Conservation (phyloP, 2,329 filamentous ascomycete genomes). For the Triangularia setosa region DNA sequence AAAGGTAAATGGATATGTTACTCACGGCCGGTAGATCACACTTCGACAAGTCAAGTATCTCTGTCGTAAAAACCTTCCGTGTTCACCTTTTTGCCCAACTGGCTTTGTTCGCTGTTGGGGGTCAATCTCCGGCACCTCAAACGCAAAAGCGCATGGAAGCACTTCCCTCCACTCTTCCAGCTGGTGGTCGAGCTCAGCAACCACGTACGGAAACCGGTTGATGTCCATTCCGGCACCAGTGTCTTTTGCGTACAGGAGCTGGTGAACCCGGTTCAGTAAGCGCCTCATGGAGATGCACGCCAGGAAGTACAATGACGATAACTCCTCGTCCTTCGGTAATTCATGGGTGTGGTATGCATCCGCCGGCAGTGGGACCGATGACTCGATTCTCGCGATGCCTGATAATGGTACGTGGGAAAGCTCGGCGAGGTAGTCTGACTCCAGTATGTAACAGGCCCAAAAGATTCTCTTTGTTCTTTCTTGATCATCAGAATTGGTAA, state of each 20-base stretch:
- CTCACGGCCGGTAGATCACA: constrained; percentile 48
- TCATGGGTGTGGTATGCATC: constrained; percentile 43
- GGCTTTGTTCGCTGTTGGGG: constrained; percentile 29
- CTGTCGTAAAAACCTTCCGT: constrained; percentile 47
- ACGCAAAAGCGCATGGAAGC: constrained; percentile 40
- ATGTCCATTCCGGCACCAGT: constrained; percentile 43
- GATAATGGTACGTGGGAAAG: constrained; percentile 47
- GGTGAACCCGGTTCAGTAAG: constrained; percentile 45
- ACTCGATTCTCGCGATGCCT: constrained; percentile 49
- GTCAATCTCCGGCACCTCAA: constrained; percentile 33
- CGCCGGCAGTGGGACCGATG: constrained; percentile 45
- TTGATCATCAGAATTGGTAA: constrained; percentile 34
- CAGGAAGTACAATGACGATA: constrained; percentile 49
- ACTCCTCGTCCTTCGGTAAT: constrained; percentile 37
- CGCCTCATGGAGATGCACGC: constrained; percentile 51
- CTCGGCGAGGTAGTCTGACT: constrained; percentile 52
- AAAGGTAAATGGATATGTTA: not conserved
- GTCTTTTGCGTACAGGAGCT: constrained; percentile 45
- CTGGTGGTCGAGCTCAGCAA: constrained; percentile 46
- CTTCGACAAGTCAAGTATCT: constrained; percentile 49
- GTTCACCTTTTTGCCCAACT: constrained; percentile 27
- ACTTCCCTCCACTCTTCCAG: constrained; percentile 48
- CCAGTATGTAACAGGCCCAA: constrained; percentile 53
- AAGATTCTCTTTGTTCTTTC: constrained; percentile 50
- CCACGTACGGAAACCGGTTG: constrained; percentile 44